Base-by-base conservation (phyloP, 306 rosid species). In the Ormosia emarginata region DNA sequence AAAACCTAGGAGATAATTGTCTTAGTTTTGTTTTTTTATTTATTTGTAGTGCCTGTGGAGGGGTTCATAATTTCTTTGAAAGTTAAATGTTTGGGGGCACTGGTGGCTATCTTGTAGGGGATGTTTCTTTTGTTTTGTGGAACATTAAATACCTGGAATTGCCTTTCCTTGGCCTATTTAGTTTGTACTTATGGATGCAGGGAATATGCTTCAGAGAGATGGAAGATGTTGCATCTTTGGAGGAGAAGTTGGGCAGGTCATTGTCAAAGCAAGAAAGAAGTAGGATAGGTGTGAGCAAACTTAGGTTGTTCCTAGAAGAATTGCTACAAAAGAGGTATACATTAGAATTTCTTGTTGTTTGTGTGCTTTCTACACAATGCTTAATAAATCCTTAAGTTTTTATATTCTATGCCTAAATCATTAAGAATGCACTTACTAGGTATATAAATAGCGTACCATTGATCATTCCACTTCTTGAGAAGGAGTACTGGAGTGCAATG, bases 381-480 rank as follows among this genome's bases (percentile, higher is more conserved):
- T 69, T 61, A 18, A 52, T 37, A 55, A 12, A 55, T 84, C 33
- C 56, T 66, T 68, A n/a, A 49, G 46, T 36, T 75, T 29, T 84
- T 74, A 39, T 40, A 68, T 76, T 73, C 56, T 44, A 17, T 76
- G 61, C 41, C 56, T 87, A 57, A 75, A 47, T 83, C 56, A 74
- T 80, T 83, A 57, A 76, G 49, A 84, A 68, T 81, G 82, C 72
- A 18, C 77, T 61, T 88, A 81, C 85, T 74, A 95, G 99, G 97
- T 95, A 95, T 82, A 90, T 95, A 94, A 92, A 86, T 80, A 93
- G 87, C 4, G 92, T 95, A 49, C 99, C 98, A 15, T 74, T 90
- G 83, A 93, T 95, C 87, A 86, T 95, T 86, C 97, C 99, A 56
- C 99, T 95, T 85, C 99, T 95, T 66, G 99, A 95, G 86, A 95